A percentile compares a stretch with the other conserved stretches of the same genome.
Conservation (phyloP, 108 stramenopile genomes). For the Cyclostephanos tholiformis region DNA sequence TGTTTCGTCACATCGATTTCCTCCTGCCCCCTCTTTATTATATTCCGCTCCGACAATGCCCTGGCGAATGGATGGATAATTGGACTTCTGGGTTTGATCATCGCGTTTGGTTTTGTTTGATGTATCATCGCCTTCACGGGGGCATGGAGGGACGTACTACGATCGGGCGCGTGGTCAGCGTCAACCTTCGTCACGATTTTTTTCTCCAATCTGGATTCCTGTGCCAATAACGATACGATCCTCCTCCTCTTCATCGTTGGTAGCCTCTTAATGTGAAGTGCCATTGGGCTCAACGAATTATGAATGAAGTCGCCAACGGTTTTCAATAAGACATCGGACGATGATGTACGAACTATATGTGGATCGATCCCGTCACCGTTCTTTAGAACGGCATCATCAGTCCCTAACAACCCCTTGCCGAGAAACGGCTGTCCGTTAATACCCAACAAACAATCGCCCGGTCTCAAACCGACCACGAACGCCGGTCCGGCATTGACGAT, state of each 20-base stretch:
- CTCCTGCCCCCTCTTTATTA: constrained; percentile 47
- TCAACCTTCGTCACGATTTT: background rate
- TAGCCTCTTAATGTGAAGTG: constrained; percentile 29
- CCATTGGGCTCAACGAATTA: constrained; percentile 28
- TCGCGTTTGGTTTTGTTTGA: background rate
- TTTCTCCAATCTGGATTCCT: constrained; percentile 15
- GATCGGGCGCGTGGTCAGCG: background rate
- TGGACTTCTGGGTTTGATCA: constrained; percentile 28
- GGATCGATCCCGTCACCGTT: background rate
- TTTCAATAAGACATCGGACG: constrained; percentile 38
- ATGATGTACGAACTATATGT: constrained; percentile 41
- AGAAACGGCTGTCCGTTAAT: constrained; percentile 71
- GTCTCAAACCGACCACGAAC: constrained; percentile 53
- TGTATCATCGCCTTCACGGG: background rate
- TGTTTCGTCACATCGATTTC: constrained; percentile 50
- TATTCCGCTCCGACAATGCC: constrained; percentile 43
- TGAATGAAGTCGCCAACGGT: constrained; percentile 44
- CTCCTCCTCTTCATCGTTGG: background rate
- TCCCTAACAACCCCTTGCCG: constrained; percentile 20
- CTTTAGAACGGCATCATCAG: background rate
- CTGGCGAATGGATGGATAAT: constrained; percentile 68
- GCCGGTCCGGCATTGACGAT: constrained; percentile 55
- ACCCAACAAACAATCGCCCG: constrained; percentile 73
- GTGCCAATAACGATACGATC: background rate
- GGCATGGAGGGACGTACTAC: background rate